A percentile compares a stretch with the other conserved stretches of the same genome.
These are phyloP conservation scores for Plectosphaerella sp. DNA, from an alignment of 2,329 filamentous ascomycete species.

Conservation along the genomic window DNA sequence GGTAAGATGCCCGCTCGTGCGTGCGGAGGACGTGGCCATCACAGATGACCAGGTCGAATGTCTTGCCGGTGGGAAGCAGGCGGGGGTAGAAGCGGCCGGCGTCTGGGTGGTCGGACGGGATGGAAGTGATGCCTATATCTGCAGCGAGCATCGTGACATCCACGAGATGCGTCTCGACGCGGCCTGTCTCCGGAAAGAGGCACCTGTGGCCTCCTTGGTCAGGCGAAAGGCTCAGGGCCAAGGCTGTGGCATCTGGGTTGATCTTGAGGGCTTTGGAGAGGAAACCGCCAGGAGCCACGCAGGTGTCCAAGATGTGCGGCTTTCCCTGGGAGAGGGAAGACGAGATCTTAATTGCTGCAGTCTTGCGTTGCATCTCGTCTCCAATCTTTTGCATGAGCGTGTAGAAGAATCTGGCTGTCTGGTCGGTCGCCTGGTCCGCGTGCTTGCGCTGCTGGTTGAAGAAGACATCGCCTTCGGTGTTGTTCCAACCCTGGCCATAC, in stretches of 20 bases:
- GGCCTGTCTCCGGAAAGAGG: constrained; percentile 14
- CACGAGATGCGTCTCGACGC: constrained; percentile 19
- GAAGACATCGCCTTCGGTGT: constrained; percentile 31
- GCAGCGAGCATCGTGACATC: constrained; percentile 49
- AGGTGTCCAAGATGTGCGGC: constrained; percentile 44
- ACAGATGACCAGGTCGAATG: constrained; percentile 41
- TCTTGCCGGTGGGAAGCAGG: constrained; percentile 15
- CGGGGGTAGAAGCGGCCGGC: constrained; percentile 19
- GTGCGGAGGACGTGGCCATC: constrained; percentile 41
- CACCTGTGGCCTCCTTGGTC: constrained; percentile 34
- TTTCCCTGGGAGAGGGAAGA: background rate
- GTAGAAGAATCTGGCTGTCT: constrained; percentile 26
- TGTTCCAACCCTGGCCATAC: constrained; percentile 36
- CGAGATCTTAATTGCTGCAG: constrained; percentile 22
- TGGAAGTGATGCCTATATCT: constrained; percentile 31
- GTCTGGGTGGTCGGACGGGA: constrained; percentile 28
- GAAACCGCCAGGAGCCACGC: constrained; percentile 53
- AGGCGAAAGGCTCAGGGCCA: constrained; percentile 34
- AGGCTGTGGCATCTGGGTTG: constrained; percentile 25
- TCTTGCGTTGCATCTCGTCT: constrained; percentile 30
- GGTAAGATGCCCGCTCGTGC: constrained; percentile 25
- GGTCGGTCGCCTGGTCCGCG: constrained; percentile 26
- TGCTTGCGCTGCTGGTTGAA: constrained; percentile 34
- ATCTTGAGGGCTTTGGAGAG: constrained; percentile 26
- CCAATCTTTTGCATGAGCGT: constrained; percentile 38